Evolutionary conservation across 192 early-diverging fungal genomes (phyloP), one percentile per base, ranked within the genome.

Genomic region (Bifiguratus adelaidae): DNA sequence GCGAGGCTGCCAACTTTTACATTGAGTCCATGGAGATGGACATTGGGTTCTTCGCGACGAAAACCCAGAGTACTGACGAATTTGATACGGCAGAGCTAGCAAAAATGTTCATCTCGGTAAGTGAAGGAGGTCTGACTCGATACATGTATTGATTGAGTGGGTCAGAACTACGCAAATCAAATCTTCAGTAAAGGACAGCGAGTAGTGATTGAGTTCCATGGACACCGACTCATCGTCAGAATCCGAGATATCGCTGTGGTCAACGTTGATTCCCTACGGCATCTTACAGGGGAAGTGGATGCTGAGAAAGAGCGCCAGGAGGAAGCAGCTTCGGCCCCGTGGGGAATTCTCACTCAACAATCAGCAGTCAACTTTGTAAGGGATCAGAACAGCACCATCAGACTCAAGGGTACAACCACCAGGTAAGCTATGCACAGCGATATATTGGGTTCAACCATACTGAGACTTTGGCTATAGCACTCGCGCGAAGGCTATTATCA

Each of bases 161-260:
- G 8, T 22, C 15, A 80, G 74, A 50, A 56, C 27, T 93, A 90
- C 53, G 71, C 81, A 32, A 78, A 81, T 40, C 88, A 93, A 74
- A 80, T 93, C 11, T 85, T 96, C 43, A 58, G 80, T 11, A 62
- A 65, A 4, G 83, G 79, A 15, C 92, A 97, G 51, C 71, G 68
- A 5, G 43, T 92, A 36, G 73, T 87, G 3, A 76, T 93, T 44
- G 94, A 97, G 27, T 91, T 82, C 60, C 75, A 82, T 41, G 91
- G 86, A 6, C 58, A 76, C 42, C 81, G 83, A 37, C 56, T 95
- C 18, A 30, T 59, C 11, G 32, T 58, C 19, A 35, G 50, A 1
- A 53, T 71, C 19, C 68, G 41, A 25, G 47, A 58, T 26, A 34
- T 80, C 7, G 71, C 79, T 3, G 65, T 70, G 11, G 73, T 85